Base-by-base conservation (phyloP, 768 basidiomycete genomes). In the Glaciozyma martinii region DNA sequence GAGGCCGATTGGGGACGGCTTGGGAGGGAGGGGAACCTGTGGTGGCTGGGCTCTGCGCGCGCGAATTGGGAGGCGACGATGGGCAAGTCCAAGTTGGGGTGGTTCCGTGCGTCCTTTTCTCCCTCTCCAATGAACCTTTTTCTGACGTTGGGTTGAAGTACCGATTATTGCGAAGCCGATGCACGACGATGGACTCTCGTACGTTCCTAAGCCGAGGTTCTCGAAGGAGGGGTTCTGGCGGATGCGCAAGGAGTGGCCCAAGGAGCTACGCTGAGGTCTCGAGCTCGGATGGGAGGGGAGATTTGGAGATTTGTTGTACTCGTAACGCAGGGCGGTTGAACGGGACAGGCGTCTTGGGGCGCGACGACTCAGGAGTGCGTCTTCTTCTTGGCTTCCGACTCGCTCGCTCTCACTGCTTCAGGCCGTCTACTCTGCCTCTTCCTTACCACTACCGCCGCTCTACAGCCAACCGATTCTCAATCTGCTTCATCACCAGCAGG, bases 51-150 rank as follows among this genome's bases (percentile, higher is more conserved):
- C 2, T 65, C 65, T 25, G 25, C 29, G 44, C 27, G 66, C 21
- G 56, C 52, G 5, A 71, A 71, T 44, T 68, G 65, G 63, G 67
- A 68, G 59, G 59, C 57, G 58, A 67, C 67, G 21, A 64, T 69
- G 60, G 71, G 71, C 7, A 13, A 49, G 55, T 0, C 40, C 1
- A 71, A 71, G 56, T 44, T 71, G 7, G 60, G 49, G 0, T 71
- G 71, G 71, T 65, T 71, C 53, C 29, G 71, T 71, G 55, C 2
- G 71, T 67, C n/a, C 0, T 33, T 6, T 27, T 23, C 33, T 10
- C 19, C 33, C n/a, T n/a, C n/a, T n/a, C n/a, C n/a, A n/a, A n/a
- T n/a, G n/a, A n/a, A n/a, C n/a, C n/a, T n/a, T n/a, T n/a, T n/a
- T 42, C 57, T 23, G 18, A n/a, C 16, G 9, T 2, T 12, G 23